phyloP scores from a whole-genome alignment of 345 rosid genomes.

The Hibiscus tridactylites region DNA sequence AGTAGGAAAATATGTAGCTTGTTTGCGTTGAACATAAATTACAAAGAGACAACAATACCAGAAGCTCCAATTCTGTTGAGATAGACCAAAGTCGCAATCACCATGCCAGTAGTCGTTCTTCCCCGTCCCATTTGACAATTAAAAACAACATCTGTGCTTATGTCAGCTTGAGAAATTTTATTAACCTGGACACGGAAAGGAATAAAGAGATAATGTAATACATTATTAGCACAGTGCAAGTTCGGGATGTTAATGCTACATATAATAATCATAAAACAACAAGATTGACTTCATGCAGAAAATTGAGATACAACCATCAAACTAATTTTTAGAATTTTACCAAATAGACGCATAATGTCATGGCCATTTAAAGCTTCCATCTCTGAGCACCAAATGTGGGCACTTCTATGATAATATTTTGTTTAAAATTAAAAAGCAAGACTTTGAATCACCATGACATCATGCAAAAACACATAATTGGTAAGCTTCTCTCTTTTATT shows the following conservation, averaged over 20 bases:
- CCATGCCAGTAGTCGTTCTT: conserved; percentile 98
- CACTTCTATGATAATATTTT: not conserved
- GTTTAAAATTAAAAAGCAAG: not conserved
- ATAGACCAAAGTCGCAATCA: conserved; percentile 83
- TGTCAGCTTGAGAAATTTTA: conserved; percentile 71
- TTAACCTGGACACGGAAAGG: conserved; percentile 45
- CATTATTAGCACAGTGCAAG: not conserved
- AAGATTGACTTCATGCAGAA: not conserved
- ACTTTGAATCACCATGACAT: not conserved
- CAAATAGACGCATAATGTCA: not conserved
- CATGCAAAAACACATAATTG: not conserved
- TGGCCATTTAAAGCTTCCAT: not conserved
- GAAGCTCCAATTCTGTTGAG: conserved; percentile 83
- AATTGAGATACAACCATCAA: not conserved
- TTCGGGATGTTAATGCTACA: not conserved
- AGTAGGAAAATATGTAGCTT: not conserved
- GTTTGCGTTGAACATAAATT: not conserved
- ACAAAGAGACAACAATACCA: conserved; percentile 34
- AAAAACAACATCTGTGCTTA: conserved; percentile 65
- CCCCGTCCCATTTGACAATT: conserved; percentile 99
- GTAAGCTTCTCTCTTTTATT: not conserved
- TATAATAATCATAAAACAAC: not conserved
- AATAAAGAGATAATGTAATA: conserved; percentile 7
- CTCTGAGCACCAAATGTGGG: not conserved
- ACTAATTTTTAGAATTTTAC: not conserved